Percentiles rank a stretch among this genome's conserved stretches.
Conservation (phyloP, 768 basidiomycete species). For the Psilocybe cyanescens region DNA sequence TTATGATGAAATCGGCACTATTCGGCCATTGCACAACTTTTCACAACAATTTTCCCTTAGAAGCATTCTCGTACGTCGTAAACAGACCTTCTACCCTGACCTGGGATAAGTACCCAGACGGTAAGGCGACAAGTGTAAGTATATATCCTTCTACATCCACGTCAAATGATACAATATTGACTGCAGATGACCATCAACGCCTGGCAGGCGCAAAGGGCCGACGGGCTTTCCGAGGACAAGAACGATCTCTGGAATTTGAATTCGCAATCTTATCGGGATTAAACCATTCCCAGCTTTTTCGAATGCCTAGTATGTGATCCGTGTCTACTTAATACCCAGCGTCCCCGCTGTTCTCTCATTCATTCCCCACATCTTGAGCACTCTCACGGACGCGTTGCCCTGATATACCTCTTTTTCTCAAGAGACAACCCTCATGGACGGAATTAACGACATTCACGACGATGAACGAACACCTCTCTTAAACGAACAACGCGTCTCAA, state of each 20-base stretch:
- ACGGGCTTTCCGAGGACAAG: background rate
- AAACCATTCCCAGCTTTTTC: background rate
- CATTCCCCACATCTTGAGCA: background rate
- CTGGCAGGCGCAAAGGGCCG: background rate
- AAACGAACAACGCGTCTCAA: constrained; percentile 7
- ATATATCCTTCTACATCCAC: constrained; percentile 2
- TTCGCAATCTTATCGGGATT: background rate
- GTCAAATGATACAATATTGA: background rate
- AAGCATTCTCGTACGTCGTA: background rate
- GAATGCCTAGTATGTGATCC: background rate
- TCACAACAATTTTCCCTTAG: background rate
- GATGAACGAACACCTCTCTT: constrained; percentile 24
- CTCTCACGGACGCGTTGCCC: no score
- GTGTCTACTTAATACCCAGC: background rate
- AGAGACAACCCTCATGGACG: constrained; percentile 11
- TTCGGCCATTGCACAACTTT: background rate
- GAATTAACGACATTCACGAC: constrained; percentile 14
- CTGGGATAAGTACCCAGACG: background rate
- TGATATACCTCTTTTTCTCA: background rate
- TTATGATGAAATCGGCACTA: background rate
- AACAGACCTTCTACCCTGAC: background rate
- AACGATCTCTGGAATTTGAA: background rate
- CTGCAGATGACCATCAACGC: background rate
- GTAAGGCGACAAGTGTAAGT: background rate
- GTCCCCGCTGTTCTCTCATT: background rate